Evolutionary conservation across 345 rosid species (phyloP).

Genomic region (Camelina hispida): DNA sequence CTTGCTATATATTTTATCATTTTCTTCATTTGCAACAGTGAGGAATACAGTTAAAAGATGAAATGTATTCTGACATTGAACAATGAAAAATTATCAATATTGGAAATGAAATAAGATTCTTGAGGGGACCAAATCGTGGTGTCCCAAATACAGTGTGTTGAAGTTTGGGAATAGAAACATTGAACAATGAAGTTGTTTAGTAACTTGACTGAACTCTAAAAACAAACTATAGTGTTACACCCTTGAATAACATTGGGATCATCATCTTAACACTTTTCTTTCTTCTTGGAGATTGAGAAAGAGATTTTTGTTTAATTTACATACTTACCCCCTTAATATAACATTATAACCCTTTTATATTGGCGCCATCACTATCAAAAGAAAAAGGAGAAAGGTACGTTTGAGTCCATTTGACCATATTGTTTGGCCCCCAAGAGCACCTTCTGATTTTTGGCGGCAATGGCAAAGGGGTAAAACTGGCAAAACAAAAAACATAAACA

Average conservation of each 20-base stretch:
- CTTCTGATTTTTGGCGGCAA: constrained; percentile 39
- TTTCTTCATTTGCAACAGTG: not conserved
- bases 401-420: constrained; percentile 40
- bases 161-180: constrained; percentile 41
- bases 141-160: constrained; percentile 41
- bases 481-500: constrained; percentile 12
- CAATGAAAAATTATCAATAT: constrained; percentile 37
- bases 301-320: not conserved
- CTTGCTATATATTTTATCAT: not conserved
- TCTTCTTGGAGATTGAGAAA: constrained; percentile 35
- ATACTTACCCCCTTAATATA: not conserved
- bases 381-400: constrained; percentile 34
- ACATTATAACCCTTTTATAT: constrained; percentile 17
- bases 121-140: constrained; percentile 43
- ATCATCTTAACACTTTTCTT: not conserved
- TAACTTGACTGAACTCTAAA: constrained; percentile 36
- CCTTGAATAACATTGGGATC: constrained; percentile 42
- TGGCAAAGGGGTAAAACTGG: constrained; percentile 27
- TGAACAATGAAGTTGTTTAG: constrained; percentile 42
- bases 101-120: constrained; percentile 31
- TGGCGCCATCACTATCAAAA: constrained; percentile 40
- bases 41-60: not conserved
- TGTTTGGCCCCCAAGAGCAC: constrained; percentile 23
- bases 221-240: constrained; percentile 21
- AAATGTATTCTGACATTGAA: constrained; percentile 13